phyloP scores from a whole-genome alignment of 352 stramenopile genomes.

The Phytophthora idaei region DNA sequence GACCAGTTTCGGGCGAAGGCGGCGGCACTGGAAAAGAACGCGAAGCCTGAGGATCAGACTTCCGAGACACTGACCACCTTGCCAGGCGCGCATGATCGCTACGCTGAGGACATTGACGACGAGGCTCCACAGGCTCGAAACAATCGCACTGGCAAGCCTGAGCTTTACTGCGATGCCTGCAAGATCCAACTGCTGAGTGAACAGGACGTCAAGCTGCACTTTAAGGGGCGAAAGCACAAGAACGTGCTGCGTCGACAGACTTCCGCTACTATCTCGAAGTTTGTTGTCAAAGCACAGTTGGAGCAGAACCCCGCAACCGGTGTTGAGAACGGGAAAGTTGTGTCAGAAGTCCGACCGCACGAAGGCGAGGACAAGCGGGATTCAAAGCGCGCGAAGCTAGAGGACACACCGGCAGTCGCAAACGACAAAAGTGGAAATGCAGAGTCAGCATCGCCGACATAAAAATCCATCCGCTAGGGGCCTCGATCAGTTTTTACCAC shows the following conservation, averaged over 20 bases:
- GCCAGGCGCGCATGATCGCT: slow-evolving; percentile 44
- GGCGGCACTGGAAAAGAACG: slow-evolving; percentile 28
- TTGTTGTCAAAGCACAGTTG: slow-evolving; percentile 38
- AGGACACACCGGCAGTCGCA: not conserved
- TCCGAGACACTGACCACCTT: slow-evolving; percentile 38
- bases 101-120: slow-evolving; percentile 20
- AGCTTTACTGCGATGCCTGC: slow-evolving; percentile 76
- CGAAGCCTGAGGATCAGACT: slow-evolving; percentile 9
- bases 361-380: slow-evolving; percentile 28
- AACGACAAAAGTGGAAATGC: slow-evolving; percentile 1
- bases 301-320: slow-evolving; percentile 8
- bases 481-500: too few relatives aligned
- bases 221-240: slow-evolving; percentile 86
- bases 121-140: slow-evolving; percentile 26
- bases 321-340: slow-evolving; percentile 4
- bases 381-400: slow-evolving; percentile 36
- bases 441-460: slow-evolving; percentile 13
- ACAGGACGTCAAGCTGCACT: slow-evolving; percentile 74
- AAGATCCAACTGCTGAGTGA: slow-evolving; percentile 76
- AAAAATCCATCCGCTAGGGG: slow-evolving; percentile 4
- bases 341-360: slow-evolving; percentile 15
- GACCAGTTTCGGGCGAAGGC: slow-evolving; percentile 53
- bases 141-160: slow-evolving; percentile 32
- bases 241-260: slow-evolving; percentile 63
- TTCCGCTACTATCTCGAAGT: slow-evolving; percentile 59